These are phyloP conservation scores for Barnettozyma wickerhamii DNA, from an alignment of 805 yeast species.

Conservation along the genomic window DNA sequence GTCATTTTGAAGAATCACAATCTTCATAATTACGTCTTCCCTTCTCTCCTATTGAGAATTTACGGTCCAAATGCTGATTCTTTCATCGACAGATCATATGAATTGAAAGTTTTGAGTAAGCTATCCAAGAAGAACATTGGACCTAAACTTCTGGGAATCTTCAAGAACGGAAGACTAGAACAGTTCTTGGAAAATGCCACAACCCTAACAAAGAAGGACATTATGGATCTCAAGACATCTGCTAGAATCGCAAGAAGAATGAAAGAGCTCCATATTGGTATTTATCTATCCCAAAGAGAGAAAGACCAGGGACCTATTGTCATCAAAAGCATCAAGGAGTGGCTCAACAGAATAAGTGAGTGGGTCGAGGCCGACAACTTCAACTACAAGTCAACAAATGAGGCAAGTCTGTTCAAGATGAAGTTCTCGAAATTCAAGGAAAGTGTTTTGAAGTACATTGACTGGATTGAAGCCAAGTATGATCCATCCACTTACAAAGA, in stretches of 20 bases:
- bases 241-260: slow-evolving; percentile 91
- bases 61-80: slow-evolving; percentile 86
- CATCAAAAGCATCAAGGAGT: slow-evolving; percentile 67
- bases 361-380: slow-evolving; percentile 38
- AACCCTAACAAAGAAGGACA: slow-evolving; percentile 68
- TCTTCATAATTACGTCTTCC: slow-evolving; percentile 39
- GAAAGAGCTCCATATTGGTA: slow-evolving; percentile 87
- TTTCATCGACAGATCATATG: slow-evolving; percentile 82
- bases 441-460: slow-evolving; percentile 47
- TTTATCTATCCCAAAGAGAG: slow-evolving; percentile 59
- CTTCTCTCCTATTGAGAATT: slow-evolving; percentile 67
- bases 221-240: slow-evolving; percentile 70
- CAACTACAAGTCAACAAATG: slow-evolving; percentile 16
- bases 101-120: slow-evolving; percentile 66
- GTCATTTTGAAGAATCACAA: slow-evolving; percentile 31
- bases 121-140: slow-evolving; percentile 79
- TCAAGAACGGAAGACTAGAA: slow-evolving; percentile 89
- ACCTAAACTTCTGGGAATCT: slow-evolving; percentile 83
- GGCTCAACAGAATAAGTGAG: slow-evolving; percentile 51
- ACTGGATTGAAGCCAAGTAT: slow-evolving; percentile 57
- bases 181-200: slow-evolving; percentile 83
- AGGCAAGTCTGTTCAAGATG: slow-evolving; percentile 37
- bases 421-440: slow-evolving; percentile 47
- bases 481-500: slow-evolving; percentile 37
- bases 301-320: slow-evolving; percentile 55